Base-by-base conservation (phyloP, 768 basidiomycete species). In the Tephrocybe sp. region DNA sequence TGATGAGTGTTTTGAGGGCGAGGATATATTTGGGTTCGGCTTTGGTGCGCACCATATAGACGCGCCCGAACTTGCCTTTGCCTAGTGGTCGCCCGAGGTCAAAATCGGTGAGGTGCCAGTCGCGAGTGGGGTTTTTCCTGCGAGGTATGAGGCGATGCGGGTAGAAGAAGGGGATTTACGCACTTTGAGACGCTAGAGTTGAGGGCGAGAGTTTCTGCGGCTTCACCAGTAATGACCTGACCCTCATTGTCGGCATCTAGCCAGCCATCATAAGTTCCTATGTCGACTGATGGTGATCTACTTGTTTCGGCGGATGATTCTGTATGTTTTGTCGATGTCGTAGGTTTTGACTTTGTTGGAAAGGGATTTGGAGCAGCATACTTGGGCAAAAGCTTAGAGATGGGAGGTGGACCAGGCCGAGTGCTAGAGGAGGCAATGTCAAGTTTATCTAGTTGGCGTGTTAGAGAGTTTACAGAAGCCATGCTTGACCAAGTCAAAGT, bases 1-100 rank as follows among this genome's bases (percentile, higher is more conserved):
- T 99, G 78, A 94, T 92, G 49, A 98, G 78, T 53, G 91, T 94
- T 70, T 98, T 98, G 69, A 98, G 83, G 14, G 96, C 96, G 62
- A 98, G 82, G 65, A 97, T 96, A 73, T 90, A 98, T 51, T 85
- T 82, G 0, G 93, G 92, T 50, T 85, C 80, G 51, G 73, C 66
- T 66, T 95, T 96, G 19, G 96, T 98, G 48, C 95, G 84, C 33
- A 96, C 92, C 87, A 98, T 94, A 77, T 99, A 98, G 12, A 99
- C 97, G 2, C 92, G 87, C 1, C 96, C 97, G 58, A 98, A 99
- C 72, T 98, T 98, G 45, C 97, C 97, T 68, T 98, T 98, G 17
- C 96, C 97, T 1, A 99, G 78, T 2, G 95, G 93, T 4, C 93
- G 83, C 10, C 97, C 96, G 59, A 98, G 93, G 56, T 97, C 92